phyloP scores from a whole-genome alignment of 257 asterid genomes.

The Solanum paucissectum region DNA sequence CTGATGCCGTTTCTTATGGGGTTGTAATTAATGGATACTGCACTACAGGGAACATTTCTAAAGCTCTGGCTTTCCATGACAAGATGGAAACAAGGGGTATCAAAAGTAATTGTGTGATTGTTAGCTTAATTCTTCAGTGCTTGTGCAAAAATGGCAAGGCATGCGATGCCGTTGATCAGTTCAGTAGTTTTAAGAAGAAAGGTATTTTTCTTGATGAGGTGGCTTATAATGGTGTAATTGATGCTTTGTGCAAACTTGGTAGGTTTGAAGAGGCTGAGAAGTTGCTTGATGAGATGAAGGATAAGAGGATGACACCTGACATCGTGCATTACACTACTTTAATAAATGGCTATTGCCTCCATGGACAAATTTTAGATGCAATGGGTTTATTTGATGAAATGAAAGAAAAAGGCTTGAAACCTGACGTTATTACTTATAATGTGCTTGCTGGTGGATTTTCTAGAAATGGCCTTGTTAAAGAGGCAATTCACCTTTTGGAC shows the following conservation, averaged over 20 bases:
- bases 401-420: conserved; percentile 35
- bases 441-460: conserved; percentile 64
- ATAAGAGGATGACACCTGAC: conserved; percentile 44
- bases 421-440: conserved; percentile 50
- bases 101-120: conserved; percentile 41
- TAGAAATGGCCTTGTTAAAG: conserved; percentile 29
- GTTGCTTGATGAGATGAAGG: conserved; percentile 65
- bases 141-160: conserved; percentile 52
- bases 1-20: conserved; percentile 29
- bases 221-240: conserved; percentile 49
- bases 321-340: conserved; percentile 66
- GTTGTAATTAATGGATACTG: conserved; percentile 54
- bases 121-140: conserved; percentile 59
- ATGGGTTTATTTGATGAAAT: conserved; percentile 42
- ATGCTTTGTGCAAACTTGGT: conserved; percentile 57
- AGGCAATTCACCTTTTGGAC: conserved; percentile 32
- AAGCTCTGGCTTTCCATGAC: conserved; percentile 37
- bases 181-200: conserved; percentile 25
- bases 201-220: conserved; percentile 58
- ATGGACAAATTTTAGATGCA: conserved; percentile 48
- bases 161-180: conserved; percentile 35
- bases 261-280: conserved; percentile 43
- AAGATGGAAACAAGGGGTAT: conserved; percentile 57
- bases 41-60: conserved; percentile 36
- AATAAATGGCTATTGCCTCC: conserved; percentile 47